Percentiles rank a stretch among this genome's conserved stretches.
phyloP scores from a whole-genome alignment of 805 yeast species.

The Priceomyces medius region DNA sequence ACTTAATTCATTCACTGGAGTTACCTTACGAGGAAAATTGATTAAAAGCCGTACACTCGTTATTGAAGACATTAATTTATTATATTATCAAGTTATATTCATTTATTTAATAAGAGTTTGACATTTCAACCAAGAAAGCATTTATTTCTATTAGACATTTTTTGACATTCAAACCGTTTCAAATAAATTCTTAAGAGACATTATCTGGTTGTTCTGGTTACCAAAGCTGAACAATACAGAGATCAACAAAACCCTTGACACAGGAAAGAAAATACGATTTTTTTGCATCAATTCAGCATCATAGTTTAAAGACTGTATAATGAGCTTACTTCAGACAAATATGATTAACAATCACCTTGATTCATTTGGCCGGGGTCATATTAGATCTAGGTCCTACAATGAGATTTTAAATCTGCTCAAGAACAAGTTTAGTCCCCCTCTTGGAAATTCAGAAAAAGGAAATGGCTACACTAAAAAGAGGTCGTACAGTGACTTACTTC shows the following conservation, averaged over 20 bases:
- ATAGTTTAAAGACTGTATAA: constrained; percentile 10
- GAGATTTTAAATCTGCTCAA: constrained; percentile 31
- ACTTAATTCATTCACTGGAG: neutral
- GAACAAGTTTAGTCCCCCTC: constrained; percentile 3
- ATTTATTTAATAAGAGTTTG: neutral
- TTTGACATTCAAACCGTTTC: neutral
- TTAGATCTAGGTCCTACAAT: constrained; percentile 34
- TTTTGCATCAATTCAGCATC: constrained; percentile 9
- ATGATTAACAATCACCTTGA: constrained; percentile 30
- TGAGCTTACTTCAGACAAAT: constrained; percentile 34
- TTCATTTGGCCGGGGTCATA: constrained; percentile 29
- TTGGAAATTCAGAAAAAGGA: constrained; percentile 8
- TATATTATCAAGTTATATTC: neutral
- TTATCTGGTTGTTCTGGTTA: constrained; percentile 8
- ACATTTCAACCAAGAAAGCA: neutral
- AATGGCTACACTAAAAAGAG: constrained; percentile 23
- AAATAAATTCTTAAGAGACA: neutral
- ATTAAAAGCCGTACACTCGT: neutral
- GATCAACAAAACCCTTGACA: neutral
- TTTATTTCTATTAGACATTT: neutral
- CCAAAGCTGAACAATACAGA: constrained; percentile 1
- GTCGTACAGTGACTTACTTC: constrained; percentile 24
- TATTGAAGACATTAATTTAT: neutral
- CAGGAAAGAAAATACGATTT: neutral
- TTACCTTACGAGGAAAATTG: neutral